Conservation (phyloP, 495 filamentous ascomycete genomes). For the Lophium mytilinum region DNA sequence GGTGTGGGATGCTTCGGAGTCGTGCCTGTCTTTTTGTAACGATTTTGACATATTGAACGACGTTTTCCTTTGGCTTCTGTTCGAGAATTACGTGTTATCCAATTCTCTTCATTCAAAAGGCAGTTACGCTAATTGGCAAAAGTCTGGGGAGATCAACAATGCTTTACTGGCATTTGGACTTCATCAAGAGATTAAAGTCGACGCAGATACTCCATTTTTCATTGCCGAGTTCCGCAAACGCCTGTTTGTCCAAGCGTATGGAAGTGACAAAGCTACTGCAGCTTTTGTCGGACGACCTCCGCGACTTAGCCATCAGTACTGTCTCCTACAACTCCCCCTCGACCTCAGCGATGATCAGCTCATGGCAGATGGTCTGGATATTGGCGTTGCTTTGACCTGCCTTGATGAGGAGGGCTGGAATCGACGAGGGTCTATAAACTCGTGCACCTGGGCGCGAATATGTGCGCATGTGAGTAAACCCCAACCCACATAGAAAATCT, state of each 20-base stretch:
- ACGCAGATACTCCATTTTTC: conserved; percentile 43
- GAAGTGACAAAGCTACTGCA: conserved; percentile 44
- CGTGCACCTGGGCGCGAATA: conserved; percentile 41
- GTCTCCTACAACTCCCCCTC: conserved; percentile 47
- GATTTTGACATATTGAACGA: conserved; percentile 31
- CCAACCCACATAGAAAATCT: too few species aligned
- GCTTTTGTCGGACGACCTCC: conserved; percentile 53
- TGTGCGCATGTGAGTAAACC: conserved; percentile 43
- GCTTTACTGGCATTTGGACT: conserved; percentile 51
- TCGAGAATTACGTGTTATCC: conserved; percentile 25
- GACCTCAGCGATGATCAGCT: conserved; percentile 49
- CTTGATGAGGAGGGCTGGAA: conserved; percentile 51
- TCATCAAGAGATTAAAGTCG: conserved; percentile 43
- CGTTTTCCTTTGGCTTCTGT: conserved; percentile 31
- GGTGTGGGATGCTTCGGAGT: conserved; percentile 26
- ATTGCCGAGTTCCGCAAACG: conserved; percentile 43
- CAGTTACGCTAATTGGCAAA: conserved; percentile 30
- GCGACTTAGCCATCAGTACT: conserved; percentile 46
- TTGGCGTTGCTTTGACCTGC: conserved; percentile 35
- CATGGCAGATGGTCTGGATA: conserved; percentile 40
- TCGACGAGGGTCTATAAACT: conserved; percentile 32
- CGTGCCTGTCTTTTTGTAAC: conserved; percentile 29
- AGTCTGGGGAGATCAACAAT: conserved; percentile 36
- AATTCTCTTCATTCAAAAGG: conserved; percentile 9
- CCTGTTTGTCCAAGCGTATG: conserved; percentile 47